Base-by-base conservation (phyloP, 2,329 filamentous ascomycete genomes). In the Aureobasidium sp. region DNA sequence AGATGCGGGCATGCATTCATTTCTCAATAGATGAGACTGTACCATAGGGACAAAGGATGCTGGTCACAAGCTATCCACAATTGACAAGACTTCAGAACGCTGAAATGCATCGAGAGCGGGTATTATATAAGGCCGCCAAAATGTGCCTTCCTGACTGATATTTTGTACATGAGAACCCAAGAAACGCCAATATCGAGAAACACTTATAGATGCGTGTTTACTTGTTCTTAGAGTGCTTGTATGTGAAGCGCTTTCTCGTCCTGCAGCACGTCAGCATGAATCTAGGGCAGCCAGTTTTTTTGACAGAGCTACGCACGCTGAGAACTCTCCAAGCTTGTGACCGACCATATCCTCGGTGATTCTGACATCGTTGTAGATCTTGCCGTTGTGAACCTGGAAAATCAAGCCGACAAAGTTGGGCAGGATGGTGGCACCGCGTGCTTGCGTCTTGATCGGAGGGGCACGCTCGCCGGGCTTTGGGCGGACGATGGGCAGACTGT, bases 281-380 rank as follows among this genome's bases (percentile, higher is more conserved):
- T n/a, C 14, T 37, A 7, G 48, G 29, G 16, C 51, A 13, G 4
- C 30, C 14, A 37, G 30, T 27, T 8, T 27, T 8, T 39, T 36
- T 44, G 9, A 5, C 10, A 36, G 16, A 11, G 34, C 9, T 54
- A 85, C 90, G 71, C 83, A 96, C 91, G 85, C 80, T 65, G 91
- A 86, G 74, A 96, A 97, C 77, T 97, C 92, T 69, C 92, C 92
- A 67, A 97, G 81, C 78, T 96, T 97, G 76, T 94, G 89, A 59
- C 92, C 92, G 54, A 97, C 92, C 92, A 97, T 97, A 71, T 96
- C 90, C 74, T 96, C 92, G 16, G 91, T 96, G 65, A 97, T 89
- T 66, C 81, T 82, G 60, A 96, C 82, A 67, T 94, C 89, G 68
- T 87, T 78, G 75, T 96, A 96, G 36, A 82, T 83, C 79, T 94